These are phyloP conservation scores for Phialophora tarda DNA, from an alignment of 2,329 filamentous ascomycete species.

Conservation along the genomic window DNA sequence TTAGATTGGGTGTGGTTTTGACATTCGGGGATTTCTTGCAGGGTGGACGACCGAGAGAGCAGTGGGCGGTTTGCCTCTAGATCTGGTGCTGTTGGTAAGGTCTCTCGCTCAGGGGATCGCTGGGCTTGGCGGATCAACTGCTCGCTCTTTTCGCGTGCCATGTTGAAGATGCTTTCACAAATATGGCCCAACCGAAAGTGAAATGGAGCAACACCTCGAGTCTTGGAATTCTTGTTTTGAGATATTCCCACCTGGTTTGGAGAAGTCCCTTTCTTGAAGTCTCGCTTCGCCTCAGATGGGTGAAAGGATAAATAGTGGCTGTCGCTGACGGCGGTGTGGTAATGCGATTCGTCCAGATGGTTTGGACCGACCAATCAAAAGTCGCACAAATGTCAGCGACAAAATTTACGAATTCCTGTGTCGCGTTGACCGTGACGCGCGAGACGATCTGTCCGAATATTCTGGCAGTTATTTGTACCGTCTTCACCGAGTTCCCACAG, in stretches of 20 bases:
- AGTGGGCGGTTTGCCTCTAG: background rate
- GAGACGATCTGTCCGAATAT: background rate
- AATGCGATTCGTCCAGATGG: background rate
- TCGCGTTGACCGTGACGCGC: background rate
- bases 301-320: background rate
- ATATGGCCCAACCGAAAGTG: background rate
- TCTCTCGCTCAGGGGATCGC: slow-evolving; percentile 18
- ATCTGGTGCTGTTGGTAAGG: slow-evolving; percentile 32
- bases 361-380: slow-evolving; percentile 22
- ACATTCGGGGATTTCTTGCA: background rate
- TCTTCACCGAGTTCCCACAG: background rate
- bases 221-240: background rate
- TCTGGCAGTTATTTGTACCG: background rate
- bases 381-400: slow-evolving; percentile 23
- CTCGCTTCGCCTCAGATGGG: background rate
- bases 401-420: background rate
- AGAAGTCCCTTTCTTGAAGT: background rate
- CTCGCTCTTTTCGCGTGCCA: background rate
- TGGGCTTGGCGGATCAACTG: background rate
- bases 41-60: background rate
- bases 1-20: background rate
- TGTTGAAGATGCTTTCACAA: background rate
- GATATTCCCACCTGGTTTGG: background rate
- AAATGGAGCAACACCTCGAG: background rate
- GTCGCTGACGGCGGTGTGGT: background rate